Percentiles rank a stretch among this genome's conserved stretches.
Conservation (phyloP, 2,329 filamentous ascomycete genomes). For the Ceratocystis variospora region DNA sequence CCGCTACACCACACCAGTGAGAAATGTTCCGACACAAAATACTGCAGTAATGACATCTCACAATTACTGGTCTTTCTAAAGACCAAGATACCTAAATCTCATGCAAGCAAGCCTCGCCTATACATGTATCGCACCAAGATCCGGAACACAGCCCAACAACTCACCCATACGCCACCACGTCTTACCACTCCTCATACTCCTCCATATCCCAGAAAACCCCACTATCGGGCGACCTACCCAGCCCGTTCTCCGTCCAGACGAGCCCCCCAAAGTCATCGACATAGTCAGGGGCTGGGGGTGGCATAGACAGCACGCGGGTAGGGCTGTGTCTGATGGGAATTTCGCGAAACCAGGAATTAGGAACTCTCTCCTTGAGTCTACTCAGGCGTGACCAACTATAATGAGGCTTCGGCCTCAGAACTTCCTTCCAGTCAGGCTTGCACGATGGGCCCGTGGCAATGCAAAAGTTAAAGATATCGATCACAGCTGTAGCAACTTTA, state of each 20-base stretch:
- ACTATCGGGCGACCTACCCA: background rate
- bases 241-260: background rate
- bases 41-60: no score
- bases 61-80: no score
- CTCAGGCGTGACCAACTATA: background rate
- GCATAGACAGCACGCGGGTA: background rate
- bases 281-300: background rate
- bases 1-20: no score
- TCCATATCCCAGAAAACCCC: background rate
- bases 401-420: background rate
- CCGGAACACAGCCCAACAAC: no score
- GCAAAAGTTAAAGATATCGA: constrained; percentile 7
- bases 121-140: no score
- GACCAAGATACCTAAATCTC: no score
- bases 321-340: background rate
- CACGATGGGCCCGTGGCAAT: constrained; percentile 7
- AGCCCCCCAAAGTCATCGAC: constrained; percentile 7
- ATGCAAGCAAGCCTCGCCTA: no score
- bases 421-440: constrained; percentile 6
- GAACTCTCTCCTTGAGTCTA: constrained; percentile 1
- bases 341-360: constrained; percentile 6
- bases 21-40: no score
- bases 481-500: background rate
- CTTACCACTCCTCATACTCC: background rate
- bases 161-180: no score